phyloP scores from a whole-genome alignment of 1,284 basidiomycete species.

The Waitea zeae region DNA sequence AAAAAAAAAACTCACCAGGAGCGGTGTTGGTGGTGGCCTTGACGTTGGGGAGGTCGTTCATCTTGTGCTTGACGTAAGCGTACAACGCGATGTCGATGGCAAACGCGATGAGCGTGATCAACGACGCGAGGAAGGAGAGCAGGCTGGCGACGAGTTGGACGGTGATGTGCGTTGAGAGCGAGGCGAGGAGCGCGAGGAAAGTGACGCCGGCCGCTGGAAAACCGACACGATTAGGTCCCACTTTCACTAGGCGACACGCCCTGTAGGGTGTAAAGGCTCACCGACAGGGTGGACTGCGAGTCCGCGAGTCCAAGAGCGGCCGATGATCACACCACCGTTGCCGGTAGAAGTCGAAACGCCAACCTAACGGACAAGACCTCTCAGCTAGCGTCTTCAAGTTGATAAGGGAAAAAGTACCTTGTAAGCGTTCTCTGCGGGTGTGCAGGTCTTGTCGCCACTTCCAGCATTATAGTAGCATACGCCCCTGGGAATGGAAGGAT shows the following conservation, averaged over 20 bases:
- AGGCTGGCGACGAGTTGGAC: constrained; percentile 42
- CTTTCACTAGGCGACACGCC: too few relatives aligned
- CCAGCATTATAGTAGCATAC: constrained; percentile 28
- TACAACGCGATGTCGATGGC: constrained; percentile 59
- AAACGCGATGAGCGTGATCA: constrained; percentile 51
- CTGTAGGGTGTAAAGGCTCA: constrained; percentile 15
- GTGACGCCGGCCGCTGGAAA: constrained; percentile 41
- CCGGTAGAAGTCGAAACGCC: too few relatives aligned
- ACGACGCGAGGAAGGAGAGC: constrained; percentile 45
- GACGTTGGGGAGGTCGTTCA: constrained; percentile 27
- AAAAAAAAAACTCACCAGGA: constrained; percentile 25
- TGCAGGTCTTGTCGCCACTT: constrained; percentile 29
- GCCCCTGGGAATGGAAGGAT: too few relatives aligned
- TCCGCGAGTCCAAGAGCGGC: constrained; percentile 50
- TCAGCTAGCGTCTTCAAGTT: neutral
- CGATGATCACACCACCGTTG: constrained; percentile 22
- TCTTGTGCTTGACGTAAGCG: constrained; percentile 36
- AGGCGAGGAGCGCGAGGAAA: constrained; percentile 42
- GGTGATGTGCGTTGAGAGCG: constrained; percentile 42
- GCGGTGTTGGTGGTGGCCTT: constrained; percentile 29
- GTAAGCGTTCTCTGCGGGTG: constrained; percentile 3
- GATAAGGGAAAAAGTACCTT: neutral
- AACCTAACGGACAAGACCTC: too few relatives aligned
- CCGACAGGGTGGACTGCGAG: constrained; percentile 59
- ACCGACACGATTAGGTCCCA: constrained; percentile 1